A percentile compares a stretch with the other conserved stretches of the same genome.
These are phyloP conservation scores for Cyberlindnera xylosilytica DNA, from an alignment of 805 yeast species.

Conservation along the genomic window DNA sequence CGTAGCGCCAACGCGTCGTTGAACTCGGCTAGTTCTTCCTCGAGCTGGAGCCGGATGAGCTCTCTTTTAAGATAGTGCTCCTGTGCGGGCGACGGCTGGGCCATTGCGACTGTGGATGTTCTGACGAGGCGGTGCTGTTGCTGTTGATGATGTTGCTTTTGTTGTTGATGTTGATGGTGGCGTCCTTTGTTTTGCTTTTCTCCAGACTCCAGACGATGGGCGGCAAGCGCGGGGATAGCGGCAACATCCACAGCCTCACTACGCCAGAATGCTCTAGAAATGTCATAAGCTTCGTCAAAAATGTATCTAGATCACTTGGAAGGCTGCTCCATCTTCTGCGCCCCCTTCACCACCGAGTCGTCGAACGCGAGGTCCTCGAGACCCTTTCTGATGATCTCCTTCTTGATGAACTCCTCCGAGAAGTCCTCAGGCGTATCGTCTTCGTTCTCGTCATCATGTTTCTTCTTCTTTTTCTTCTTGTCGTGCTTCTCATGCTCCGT, in stretches of 20 bases:
- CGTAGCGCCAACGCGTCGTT: constrained; percentile 62
- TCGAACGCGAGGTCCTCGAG: constrained; percentile 21
- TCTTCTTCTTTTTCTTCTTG: constrained; percentile 10
- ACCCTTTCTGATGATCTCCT: constrained; percentile 22
- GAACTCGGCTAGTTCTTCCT: constrained; percentile 57
- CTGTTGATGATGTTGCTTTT: too few species aligned
- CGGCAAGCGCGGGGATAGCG: not conserved
- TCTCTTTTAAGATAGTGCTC: constrained; percentile 89
- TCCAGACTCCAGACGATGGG: too few species aligned
- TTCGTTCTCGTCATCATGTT: constrained; percentile 4
- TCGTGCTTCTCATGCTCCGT: constrained; percentile 9
- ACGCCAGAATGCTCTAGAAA: too few species aligned
- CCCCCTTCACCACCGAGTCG: constrained; percentile 4
- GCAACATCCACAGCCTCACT: too few species aligned
- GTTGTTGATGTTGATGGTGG: too few species aligned
- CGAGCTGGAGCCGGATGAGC: constrained; percentile 59
- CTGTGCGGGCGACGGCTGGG: constrained; percentile 51
- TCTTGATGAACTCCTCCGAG: constrained; percentile 24
- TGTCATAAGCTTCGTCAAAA: not conserved
- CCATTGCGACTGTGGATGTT: too few species aligned
- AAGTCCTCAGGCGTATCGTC: constrained; percentile 11
- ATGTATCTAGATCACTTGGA: not conserved
- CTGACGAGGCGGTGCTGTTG: too few species aligned
- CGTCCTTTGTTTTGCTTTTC: constrained; percentile 1
- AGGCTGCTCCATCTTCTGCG: constrained; percentile 7